phyloP scores from a whole-genome alignment of 2,329 filamentous ascomycete genomes.

The Fusarium begoniae region DNA sequence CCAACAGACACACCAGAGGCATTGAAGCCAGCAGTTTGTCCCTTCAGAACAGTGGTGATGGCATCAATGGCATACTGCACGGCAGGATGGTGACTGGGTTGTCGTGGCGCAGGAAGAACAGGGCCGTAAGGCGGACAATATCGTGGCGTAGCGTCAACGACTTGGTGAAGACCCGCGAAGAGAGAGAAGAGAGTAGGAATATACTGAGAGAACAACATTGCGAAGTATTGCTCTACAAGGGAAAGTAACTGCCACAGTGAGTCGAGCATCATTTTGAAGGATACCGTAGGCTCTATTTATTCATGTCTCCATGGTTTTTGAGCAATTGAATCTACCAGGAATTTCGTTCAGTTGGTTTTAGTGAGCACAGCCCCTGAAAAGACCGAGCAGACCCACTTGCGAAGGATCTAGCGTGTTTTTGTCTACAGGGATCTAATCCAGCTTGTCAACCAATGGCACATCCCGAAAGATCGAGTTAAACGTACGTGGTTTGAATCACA shows the following conservation, averaged over 20 bases:
- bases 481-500: too few species aligned
- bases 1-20: neutral
- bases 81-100: neutral
- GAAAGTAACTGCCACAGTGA: neutral
- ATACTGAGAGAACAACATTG: neutral
- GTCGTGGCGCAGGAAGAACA: neutral
- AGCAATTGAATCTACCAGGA: neutral
- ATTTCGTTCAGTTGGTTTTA: neutral
- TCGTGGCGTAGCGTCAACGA: neutral
- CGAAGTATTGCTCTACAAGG: neutral
- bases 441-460: neutral
- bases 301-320: too few species aligned
- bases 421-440: neutral
- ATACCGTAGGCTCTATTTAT: neutral
- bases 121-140: constrained; percentile 9
- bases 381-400: neutral
- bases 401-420: neutral
- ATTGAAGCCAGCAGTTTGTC: neutral
- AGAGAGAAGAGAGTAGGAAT: neutral
- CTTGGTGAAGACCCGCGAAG: neutral
- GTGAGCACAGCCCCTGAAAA: neutral
- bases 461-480: too few species aligned
- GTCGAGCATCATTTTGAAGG: fast-evolving
- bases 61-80: neutral
- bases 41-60: neutral